Percentiles rank a stretch among this genome's conserved stretches.
Conservation (phyloP, 768 basidiomycete species). For the Psilocybe sp. region DNA sequence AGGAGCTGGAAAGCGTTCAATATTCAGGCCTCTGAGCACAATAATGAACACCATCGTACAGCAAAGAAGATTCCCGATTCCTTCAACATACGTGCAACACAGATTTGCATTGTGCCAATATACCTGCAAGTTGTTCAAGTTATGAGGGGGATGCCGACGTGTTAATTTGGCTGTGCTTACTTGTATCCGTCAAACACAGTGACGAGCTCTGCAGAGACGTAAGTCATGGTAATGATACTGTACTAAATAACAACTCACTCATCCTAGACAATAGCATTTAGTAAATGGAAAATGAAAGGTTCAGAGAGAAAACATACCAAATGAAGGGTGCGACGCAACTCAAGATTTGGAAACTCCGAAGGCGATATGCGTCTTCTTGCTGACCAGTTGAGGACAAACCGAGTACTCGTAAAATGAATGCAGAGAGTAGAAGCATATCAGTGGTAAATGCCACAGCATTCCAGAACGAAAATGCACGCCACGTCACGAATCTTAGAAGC, state of each 20-base stretch:
- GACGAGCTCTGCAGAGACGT: slow-evolving; percentile 54
- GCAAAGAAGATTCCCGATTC: slow-evolving; percentile 93
- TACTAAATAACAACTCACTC: slow-evolving; percentile 49
- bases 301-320: slow-evolving; percentile 51
- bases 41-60: slow-evolving; percentile 37
- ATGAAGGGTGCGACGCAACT: slow-evolving; percentile 87
- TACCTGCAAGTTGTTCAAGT: slow-evolving; percentile 41
- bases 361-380: slow-evolving; percentile 33
- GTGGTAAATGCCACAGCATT: slow-evolving; percentile 67
- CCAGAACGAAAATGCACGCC: slow-evolving; percentile 84
- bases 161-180: slow-evolving; percentile 34
- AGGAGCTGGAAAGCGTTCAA: slow-evolving; percentile 49
- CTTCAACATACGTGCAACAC: slow-evolving; percentile 87
- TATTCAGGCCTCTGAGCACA: slow-evolving; percentile 18
- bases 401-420: slow-evolving; percentile 69
- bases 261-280: slow-evolving; percentile 49
- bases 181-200: slow-evolving; percentile 83
- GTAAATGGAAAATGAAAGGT: neutral
- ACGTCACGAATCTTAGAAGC: slow-evolving; percentile 72
- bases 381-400: slow-evolving; percentile 44
- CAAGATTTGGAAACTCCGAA: slow-evolving; percentile 84
- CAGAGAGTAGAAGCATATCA: slow-evolving; percentile 66
- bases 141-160: neutral
- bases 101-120: slow-evolving; percentile 92
- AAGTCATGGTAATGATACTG: neutral